Evolutionary conservation across 2,329 filamentous ascomycete genomes (phyloP), one percentile per base, ranked within the genome.

Genomic region (Scytalidium lignicola): DNA sequence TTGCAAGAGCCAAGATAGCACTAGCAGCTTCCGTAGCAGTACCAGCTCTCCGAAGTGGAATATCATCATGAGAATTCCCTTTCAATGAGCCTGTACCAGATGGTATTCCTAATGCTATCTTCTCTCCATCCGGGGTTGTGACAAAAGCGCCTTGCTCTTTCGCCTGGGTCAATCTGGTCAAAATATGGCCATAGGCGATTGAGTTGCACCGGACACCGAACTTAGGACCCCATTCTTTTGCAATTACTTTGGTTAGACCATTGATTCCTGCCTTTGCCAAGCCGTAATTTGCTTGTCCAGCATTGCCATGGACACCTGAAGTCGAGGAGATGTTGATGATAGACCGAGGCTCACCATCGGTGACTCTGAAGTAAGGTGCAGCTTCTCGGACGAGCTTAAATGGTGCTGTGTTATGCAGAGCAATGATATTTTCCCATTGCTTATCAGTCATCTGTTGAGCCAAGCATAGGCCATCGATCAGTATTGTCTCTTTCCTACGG

Each of bases 221-320:
- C 32, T 75, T 68, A 0, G 88, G 89, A 1, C 90, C 90, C 90
- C 90, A 95, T 73, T 96, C 85, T 72, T 95, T 95, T 2, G 90
- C 89, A 63, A 95, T 89, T 1, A 89, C 90, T 73, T 93, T 95
- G 51, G 86, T 91, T 50, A 95, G 76, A 5, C 90, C 90, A 10
- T 80, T 80, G 13, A 95, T 81, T 42, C 88, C 90, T 2, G 90
- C 87, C 73, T 95, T 95, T 47, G 88, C 90, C 43, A 91, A 73
- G 29, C 86, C 79, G 68, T 95, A 95, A 75, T 95, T 96, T 59
- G 86, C 82, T 74, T 95, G 90, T n/a, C 90, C 90, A 7, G 89
- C 87, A 64, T 95, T 95, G 48, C 90, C 90, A 67, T 95, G 82
- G 12, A 93, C 74, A 47, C 90, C 90, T 26, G 81, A 88, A 1